Conservation (phyloP, 129 eudicot genomes). For the Rutidosis leptorrhynchoides region DNA sequence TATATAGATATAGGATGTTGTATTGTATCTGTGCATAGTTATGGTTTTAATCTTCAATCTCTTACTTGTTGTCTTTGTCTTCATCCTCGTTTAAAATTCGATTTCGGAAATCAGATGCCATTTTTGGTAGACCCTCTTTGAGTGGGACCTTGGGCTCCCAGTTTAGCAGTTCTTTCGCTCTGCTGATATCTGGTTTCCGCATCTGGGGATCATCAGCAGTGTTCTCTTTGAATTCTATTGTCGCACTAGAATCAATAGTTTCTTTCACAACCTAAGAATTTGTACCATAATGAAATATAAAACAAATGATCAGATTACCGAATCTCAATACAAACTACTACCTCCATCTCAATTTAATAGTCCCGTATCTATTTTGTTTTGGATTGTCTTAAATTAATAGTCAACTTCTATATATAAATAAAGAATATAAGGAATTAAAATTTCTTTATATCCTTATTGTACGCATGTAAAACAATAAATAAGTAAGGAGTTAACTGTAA, state of each 20-base stretch:
- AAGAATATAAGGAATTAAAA: too few species aligned
- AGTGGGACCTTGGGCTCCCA: slow-evolving; percentile 78
- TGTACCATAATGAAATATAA: background rate
- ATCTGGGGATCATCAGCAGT: slow-evolving; percentile 88
- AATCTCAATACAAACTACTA: too few species aligned
- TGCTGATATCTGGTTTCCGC: slow-evolving; percentile 76
- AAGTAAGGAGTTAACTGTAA: too few species aligned
- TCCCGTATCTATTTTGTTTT: too few species aligned
- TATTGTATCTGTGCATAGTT: slow-evolving; percentile 34
- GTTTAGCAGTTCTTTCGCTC: slow-evolving; percentile 68
- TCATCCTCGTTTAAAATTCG: slow-evolving; percentile 73
- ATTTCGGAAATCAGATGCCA: slow-evolving; percentile 68
- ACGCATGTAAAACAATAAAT: too few species aligned
- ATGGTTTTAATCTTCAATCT: background rate
- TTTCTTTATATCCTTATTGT: too few species aligned
- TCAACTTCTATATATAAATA: too few species aligned
- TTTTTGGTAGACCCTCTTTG: slow-evolving; percentile 66
- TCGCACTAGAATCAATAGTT: slow-evolving; percentile 64
- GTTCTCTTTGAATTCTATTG: slow-evolving; percentile 63
- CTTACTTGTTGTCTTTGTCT: slow-evolving; percentile 55
- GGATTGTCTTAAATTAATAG: too few species aligned
- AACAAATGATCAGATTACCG: slow-evolving; percentile 1
- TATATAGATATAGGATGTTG: slow-evolving; percentile 19
- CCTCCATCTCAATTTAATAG: too few species aligned
- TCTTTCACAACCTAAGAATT: slow-evolving; percentile 64